Evolutionary conservation across 305 asterid genomes (phyloP).

Genomic region (Plantago lanceolata): DNA sequence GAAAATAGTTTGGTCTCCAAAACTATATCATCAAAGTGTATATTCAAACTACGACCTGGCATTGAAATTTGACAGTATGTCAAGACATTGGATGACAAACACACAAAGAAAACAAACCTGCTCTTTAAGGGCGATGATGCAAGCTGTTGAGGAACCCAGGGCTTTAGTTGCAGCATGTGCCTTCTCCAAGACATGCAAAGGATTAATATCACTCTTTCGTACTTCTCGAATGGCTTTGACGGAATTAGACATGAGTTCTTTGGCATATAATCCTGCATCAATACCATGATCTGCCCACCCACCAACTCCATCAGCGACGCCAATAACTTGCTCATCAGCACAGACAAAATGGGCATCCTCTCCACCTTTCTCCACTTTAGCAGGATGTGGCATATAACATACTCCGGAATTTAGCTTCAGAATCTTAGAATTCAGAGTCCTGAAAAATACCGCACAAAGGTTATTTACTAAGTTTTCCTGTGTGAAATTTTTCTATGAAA

Average conservation of each 20-base stretch:
- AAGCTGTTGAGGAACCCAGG: slow-evolving; percentile 85
- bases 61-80: no score
- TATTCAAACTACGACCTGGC: neutral
- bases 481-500: no score
- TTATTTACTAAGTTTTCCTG: no score
- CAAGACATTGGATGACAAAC: neutral
- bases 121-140: slow-evolving; percentile 59
- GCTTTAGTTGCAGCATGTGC: slow-evolving; percentile 58
- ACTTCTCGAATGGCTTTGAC: no score
- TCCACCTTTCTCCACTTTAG: slow-evolving; percentile 72
- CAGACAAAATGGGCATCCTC: slow-evolving; percentile 91
- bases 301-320: slow-evolving; percentile 93
- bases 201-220: no score
- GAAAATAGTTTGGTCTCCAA: neutral
- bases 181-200: slow-evolving; percentile 78
- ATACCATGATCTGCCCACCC: slow-evolving; percentile 93
- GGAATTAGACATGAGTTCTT: no score
- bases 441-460: slow-evolving; percentile 3
- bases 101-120: slow-evolving; percentile 40
- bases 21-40: neutral
- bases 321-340: slow-evolving; percentile 64
- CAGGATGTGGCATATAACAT: slow-evolving; percentile 84
- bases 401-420: slow-evolving; percentile 66
- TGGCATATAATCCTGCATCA: slow-evolving; percentile 71
- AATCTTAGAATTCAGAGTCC: slow-evolving; percentile 27